phyloP scores from a whole-genome alignment of 2,329 filamentous ascomycete genomes.

The Lecanosticta acicola region DNA sequence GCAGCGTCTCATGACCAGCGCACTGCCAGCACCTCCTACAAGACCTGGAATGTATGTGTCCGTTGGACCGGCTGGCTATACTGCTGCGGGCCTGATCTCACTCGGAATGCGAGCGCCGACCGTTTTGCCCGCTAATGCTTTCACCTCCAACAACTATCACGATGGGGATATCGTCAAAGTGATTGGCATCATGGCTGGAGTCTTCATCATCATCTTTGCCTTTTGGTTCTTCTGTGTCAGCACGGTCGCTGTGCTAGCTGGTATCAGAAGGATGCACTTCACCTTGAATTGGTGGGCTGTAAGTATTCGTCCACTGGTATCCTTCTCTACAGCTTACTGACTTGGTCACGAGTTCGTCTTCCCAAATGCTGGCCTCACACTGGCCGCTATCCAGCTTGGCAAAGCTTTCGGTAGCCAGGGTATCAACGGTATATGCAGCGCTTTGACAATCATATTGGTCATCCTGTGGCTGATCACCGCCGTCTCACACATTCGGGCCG shows the following conservation, averaged over 20 bases:
- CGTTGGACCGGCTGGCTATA: constrained; percentile 44
- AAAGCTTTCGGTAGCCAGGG: constrained; percentile 48
- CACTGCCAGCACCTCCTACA: constrained; percentile 38
- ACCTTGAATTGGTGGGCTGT: constrained; percentile 54
- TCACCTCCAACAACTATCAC: constrained; percentile 30
- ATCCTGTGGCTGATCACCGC: constrained; percentile 52
- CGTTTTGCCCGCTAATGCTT: constrained; percentile 31
- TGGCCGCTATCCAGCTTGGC: constrained; percentile 55
- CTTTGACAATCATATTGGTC: constrained; percentile 52
- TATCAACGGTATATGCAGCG: constrained; percentile 51
- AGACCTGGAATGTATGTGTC: constrained; percentile 50
- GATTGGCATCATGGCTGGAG: constrained; percentile 38
- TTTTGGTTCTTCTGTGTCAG: constrained; percentile 49
- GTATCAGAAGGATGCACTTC: constrained; percentile 41
- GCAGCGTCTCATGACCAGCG: constrained; percentile 38
- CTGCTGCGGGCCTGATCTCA: constrained; percentile 43
- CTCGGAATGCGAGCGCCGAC: constrained; percentile 40
- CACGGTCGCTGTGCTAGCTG: constrained; percentile 35
- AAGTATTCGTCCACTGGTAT: constrained; percentile 2
- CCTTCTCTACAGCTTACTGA: background rate
- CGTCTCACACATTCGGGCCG: constrained; percentile 45
- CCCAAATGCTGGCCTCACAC: constrained; percentile 58
- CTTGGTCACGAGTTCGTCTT: constrained; percentile 48
- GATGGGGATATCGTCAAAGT: constrained; percentile 37
- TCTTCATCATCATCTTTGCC: constrained; percentile 46